phyloP scores from a whole-genome alignment of 2,329 filamentous ascomycete species.

The Verticillium dahliae region DNA sequence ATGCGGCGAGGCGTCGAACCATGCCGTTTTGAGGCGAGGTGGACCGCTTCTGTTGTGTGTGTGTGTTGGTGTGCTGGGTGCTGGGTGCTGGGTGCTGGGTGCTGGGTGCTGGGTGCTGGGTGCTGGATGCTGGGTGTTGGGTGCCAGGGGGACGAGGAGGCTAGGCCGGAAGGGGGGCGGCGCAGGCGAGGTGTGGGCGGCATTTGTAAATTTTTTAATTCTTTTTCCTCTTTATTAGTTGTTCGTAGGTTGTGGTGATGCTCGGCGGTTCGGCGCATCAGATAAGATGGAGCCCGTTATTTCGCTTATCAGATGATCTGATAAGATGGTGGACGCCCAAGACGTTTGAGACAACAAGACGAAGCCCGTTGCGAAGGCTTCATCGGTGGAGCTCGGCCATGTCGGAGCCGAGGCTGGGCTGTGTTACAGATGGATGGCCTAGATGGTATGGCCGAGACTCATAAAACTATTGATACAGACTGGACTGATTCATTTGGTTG shows the following conservation, averaged over 20 bases:
- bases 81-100: no score
- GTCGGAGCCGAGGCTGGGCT: background rate
- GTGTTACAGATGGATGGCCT: no score
- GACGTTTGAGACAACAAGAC: background rate
- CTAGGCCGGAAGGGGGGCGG: background rate
- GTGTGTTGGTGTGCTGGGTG: background rate
- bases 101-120: no score
- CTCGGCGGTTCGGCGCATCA: background rate
- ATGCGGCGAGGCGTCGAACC: background rate
- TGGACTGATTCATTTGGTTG: no score
- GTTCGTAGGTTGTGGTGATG: background rate
- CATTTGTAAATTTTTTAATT: background rate
- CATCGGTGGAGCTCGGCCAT: background rate
- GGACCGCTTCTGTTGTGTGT: background rate
- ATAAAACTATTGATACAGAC: no score
- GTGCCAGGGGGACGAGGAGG: background rate
- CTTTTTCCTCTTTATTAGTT: background rate
- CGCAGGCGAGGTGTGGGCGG: background rate
- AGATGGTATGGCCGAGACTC: no score
- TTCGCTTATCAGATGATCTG: conserved; percentile 1
- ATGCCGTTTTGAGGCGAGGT: background rate
- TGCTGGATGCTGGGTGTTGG: background rate
- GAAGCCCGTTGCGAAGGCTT: background rate
- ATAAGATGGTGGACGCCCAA: background rate
- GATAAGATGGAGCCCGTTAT: conserved; percentile 1